Conservation (phyloP, 2,329 filamentous ascomycete genomes). For the Botryotinia calthae region DNA sequence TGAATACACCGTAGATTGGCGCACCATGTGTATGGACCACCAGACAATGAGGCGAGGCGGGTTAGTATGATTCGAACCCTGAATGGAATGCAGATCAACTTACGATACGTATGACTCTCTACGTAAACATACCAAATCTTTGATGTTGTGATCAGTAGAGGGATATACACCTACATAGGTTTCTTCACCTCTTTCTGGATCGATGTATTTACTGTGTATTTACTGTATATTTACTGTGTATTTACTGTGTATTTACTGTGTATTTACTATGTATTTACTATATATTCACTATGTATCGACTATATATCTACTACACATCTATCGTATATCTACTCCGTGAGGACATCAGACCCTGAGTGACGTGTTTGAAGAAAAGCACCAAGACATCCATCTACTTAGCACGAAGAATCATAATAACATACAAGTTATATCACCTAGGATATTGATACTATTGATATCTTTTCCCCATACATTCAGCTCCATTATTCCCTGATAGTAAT, state of each 20-base stretch:
- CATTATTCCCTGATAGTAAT: neutral
- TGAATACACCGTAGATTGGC: no score
- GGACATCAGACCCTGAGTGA: neutral
- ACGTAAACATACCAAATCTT: neutral
- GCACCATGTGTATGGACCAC: no score
- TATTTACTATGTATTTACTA: neutral
- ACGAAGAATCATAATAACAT: neutral
- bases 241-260: neutral
- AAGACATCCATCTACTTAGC: neutral
- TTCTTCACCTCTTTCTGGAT: neutral
- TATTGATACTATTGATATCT: neutral
- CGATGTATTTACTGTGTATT: neutral
- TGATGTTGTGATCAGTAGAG: neutral
- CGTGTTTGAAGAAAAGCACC: neutral
- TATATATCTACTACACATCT: no score
- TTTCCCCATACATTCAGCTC: neutral
- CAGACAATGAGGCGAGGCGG: neutral
- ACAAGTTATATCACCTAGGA: neutral
- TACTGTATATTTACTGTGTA: neutral
- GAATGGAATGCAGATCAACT: neutral
- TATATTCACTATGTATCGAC: no score
- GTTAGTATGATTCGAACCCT: neutral
- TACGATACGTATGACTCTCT: neutral
- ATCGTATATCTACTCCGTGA: neutral
- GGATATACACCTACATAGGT: neutral